Evolutionary conservation across 768 basidiomycete species (phyloP).

Genomic region (Royoungia palumana): DNA sequence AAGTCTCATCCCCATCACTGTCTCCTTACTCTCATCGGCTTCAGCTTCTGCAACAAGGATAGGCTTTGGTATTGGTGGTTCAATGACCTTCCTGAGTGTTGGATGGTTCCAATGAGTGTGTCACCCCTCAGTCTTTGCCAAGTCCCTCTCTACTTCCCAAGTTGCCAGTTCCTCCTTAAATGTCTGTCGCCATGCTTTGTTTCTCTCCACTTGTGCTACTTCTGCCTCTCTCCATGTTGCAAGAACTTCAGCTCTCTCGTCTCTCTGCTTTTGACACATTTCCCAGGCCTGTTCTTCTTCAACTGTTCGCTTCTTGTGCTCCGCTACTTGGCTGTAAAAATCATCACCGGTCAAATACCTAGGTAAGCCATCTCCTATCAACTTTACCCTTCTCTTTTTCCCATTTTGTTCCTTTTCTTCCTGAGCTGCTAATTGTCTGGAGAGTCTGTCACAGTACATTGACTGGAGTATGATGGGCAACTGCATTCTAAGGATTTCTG

Average conservation of each 20-base stretch:
- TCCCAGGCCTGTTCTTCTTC: constrained; percentile 2
- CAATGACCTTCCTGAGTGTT: neutral
- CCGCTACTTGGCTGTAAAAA: constrained; percentile 1
- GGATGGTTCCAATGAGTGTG: constrained; percentile 19
- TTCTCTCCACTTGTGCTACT: constrained; percentile 6
- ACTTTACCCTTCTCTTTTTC: constrained; percentile 6
- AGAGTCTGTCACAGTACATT: too few species aligned
- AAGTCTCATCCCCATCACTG: too few species aligned
- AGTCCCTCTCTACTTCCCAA: constrained; percentile 20
- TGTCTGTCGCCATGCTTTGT: constrained; percentile 9
- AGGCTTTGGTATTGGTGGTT: too few species aligned
- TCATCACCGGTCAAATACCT: constrained; percentile 20
- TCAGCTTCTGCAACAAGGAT: too few species aligned
- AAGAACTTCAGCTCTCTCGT: neutral
- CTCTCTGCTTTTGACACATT: neutral
- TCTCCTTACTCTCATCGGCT: too few species aligned
- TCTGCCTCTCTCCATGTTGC: constrained; percentile 19
- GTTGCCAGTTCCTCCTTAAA: constrained; percentile 8
- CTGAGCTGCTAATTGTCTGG: constrained; percentile 19
- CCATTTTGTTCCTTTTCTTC: constrained; percentile 4
- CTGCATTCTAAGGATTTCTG: too few species aligned
- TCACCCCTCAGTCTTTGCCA: constrained; percentile 15
- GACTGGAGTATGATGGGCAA: too few species aligned
- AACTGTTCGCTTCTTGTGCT: neutral
- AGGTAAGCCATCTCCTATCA: constrained; percentile 22